Percentiles rank a stretch among this genome's conserved stretches.
Evolutionary conservation across 305 asterid genomes (phyloP).

Genomic region (Petunia hybrid): DNA sequence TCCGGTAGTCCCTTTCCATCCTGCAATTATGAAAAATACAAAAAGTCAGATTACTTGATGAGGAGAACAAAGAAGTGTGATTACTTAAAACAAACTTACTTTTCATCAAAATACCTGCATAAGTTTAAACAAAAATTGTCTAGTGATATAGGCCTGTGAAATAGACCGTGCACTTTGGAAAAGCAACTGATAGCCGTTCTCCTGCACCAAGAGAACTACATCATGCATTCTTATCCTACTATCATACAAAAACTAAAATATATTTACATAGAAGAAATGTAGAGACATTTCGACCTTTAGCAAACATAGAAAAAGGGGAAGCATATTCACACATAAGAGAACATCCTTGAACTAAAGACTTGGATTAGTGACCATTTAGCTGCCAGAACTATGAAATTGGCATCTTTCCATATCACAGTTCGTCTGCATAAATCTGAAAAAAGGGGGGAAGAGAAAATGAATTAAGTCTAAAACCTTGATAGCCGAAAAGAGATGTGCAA

Average conservation of each 20-base stretch:
- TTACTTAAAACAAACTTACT: conserved; percentile 5
- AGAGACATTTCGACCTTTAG: not conserved
- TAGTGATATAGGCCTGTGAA: conserved; percentile 85
- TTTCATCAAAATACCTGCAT: conserved; percentile 68
- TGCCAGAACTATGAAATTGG: conserved; percentile 15
- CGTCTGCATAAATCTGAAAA: not conserved
- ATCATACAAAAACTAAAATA: conserved; percentile 16
- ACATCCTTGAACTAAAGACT: not conserved
- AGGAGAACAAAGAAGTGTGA: not conserved
- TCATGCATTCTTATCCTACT: conserved; percentile 29
- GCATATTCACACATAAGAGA: not conserved
- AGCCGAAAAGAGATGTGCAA: conserved; percentile 91
- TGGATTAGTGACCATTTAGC: not conserved
- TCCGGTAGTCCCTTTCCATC: conserved; percentile 95
- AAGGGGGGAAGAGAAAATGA: not conserved
- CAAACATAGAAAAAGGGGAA: not conserved
- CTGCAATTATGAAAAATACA: conserved; percentile 45
- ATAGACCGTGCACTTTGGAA: conserved; percentile 97
- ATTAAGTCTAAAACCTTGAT: conserved; percentile 67
- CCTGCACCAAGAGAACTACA: conserved; percentile 59
- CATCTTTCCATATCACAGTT: not conserved
- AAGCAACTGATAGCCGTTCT: conserved; percentile 91
- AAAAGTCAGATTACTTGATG: conserved; percentile 28
- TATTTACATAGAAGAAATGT: not conserved
- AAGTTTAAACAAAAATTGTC: conserved; percentile 80